These are phyloP conservation scores for Apiospora pterosperma DNA, from an alignment of 2,329 filamentous ascomycete genomes.

Conservation along the genomic window DNA sequence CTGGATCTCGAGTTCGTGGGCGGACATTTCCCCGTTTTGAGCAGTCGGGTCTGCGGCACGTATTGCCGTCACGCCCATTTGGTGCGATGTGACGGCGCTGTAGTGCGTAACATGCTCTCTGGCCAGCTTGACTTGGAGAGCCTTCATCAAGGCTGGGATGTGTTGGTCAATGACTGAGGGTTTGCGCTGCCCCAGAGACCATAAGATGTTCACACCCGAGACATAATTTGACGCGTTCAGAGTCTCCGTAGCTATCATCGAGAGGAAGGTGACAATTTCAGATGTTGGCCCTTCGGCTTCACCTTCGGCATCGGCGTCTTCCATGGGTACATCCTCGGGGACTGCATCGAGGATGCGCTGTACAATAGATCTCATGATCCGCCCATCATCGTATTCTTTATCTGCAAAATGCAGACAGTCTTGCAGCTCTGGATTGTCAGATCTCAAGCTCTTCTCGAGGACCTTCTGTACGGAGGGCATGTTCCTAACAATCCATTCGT, in stretches of 20 bases:
- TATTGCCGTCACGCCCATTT: constrained; percentile 35
- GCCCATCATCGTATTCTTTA: constrained; percentile 65
- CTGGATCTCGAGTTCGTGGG: constrained; percentile 83
- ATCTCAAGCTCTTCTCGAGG: constrained; percentile 83
- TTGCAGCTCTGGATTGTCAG: constrained; percentile 87
- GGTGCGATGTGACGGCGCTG: constrained; percentile 52
- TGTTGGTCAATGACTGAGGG: constrained; percentile 88
- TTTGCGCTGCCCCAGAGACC: constrained; percentile 83
- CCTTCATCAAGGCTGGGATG: constrained; percentile 85
- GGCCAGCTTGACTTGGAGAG: constrained; percentile 84
- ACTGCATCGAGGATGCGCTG: constrained; percentile 84
- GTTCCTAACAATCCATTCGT: constrained; percentile 86
- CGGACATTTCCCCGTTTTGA: constrained; percentile 56
- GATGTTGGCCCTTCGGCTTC: constrained; percentile 78
- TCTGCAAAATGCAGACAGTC: constrained; percentile 81
- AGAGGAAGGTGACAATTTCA: constrained; percentile 82
- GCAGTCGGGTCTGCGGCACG: constrained; percentile 53
- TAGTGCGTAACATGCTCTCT: constrained; percentile 88
- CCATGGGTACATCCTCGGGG: constrained; percentile 73
- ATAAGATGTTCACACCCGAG: constrained; percentile 87
- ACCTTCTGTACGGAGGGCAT: constrained; percentile 79
- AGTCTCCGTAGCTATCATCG: constrained; percentile 81
- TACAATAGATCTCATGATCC: constrained; percentile 70
- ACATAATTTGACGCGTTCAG: constrained; percentile 78
- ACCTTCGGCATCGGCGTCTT: constrained; percentile 77